Percentiles rank a stretch among this genome's conserved stretches.
These are phyloP conservation scores for Mortierella polycephala DNA, from an alignment of 371 early-diverging fungal genomes.

Conservation along the genomic window DNA sequence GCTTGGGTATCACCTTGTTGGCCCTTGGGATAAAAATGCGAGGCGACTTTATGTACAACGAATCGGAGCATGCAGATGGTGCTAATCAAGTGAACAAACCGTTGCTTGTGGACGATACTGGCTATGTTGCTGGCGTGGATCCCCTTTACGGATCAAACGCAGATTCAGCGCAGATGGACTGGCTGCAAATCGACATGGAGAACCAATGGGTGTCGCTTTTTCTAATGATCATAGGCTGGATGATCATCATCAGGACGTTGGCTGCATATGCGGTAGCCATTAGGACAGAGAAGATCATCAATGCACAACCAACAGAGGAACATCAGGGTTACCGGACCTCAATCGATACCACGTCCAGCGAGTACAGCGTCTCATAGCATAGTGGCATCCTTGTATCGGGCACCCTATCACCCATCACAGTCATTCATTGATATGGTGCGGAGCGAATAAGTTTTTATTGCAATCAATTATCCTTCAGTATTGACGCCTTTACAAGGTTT, in stretches of 20 bases:
- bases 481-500: not conserved
- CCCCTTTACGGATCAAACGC: not conserved
- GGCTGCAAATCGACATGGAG: conserved; percentile 26
- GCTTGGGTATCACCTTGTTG: conserved; percentile 35
- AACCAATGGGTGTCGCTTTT: conserved; percentile 41
- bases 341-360: not conserved
- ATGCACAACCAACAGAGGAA: conserved; percentile 3
- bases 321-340: not conserved
- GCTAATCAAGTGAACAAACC: conserved; percentile 19
- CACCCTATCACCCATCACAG: too few species aligned
- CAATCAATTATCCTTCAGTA: too few species aligned
- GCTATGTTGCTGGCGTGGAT: conserved; percentile 13
- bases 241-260: conserved; percentile 62
- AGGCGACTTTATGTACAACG: conserved; percentile 6
- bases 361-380: conserved; percentile 1
- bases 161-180: conserved; percentile 26
- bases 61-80: conserved; percentile 15
- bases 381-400: too few species aligned
- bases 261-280: conserved; percentile 60
- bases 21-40: conserved; percentile 44
- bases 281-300: conserved; percentile 62
- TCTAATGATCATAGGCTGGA: conserved; percentile 67
- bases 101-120: conserved; percentile 22
- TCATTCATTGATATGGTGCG: too few species aligned
- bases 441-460: too few species aligned